Evolutionary conservation across 768 basidiomycete species (phyloP).

Genomic region (Nevesoporus exiguus): DNA sequence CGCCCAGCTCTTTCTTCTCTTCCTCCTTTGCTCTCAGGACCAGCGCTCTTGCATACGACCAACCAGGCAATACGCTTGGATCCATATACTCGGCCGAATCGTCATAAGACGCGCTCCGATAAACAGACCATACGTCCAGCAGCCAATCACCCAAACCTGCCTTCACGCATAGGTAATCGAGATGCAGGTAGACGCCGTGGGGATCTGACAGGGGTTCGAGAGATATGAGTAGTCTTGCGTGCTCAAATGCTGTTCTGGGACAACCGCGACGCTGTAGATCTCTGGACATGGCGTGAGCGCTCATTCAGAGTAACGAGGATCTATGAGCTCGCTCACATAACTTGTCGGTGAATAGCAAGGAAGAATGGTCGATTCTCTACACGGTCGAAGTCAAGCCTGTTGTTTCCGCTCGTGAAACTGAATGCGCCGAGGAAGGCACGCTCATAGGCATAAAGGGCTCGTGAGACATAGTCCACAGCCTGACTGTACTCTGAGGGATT

Average conservation of each 20-base stretch:
- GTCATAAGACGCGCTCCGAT: constrained; percentile 7
- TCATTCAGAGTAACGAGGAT: not conserved
- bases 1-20: constrained; percentile 41
- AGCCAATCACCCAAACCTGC: constrained; percentile 80
- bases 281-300: constrained; percentile 35
- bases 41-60: constrained; percentile 69
- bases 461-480: constrained; percentile 84
- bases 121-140: constrained; percentile 51
- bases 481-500: constrained; percentile 65
- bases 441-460: constrained; percentile 93
- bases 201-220: constrained; percentile 89
- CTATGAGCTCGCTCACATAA: constrained; percentile 51
- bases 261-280: constrained; percentile 89
- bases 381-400: constrained; percentile 83
- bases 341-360: constrained; percentile 79
- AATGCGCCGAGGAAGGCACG: constrained; percentile 85
- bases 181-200: constrained; percentile 76
- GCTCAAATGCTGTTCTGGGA: constrained; percentile 87
- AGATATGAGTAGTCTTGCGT: constrained; percentile 78
- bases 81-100: constrained; percentile 37
- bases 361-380: constrained; percentile 95
- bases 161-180: constrained; percentile 85
- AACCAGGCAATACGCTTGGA: constrained; percentile 70
- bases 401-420: constrained; percentile 75
- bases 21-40: constrained; percentile 53